Evolutionary conservation across 176 grass and related monocot species (phyloP).

Genomic region (Pontederia paniculata): DNA sequence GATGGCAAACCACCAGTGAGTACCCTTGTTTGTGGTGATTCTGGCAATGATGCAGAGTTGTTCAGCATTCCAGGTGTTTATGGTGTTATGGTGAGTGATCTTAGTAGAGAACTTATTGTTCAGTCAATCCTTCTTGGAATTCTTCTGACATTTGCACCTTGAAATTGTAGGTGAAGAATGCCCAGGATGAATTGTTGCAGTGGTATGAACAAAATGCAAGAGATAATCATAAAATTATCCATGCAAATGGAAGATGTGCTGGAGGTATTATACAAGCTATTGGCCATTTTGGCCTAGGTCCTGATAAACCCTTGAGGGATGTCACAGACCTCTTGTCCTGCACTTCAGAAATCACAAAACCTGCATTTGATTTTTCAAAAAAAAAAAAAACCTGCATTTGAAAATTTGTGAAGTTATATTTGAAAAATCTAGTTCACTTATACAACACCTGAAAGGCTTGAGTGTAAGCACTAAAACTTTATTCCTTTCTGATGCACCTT

Average conservation of each 20-base stretch:
- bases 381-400: conserved; percentile 44
- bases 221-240: conserved; percentile 42
- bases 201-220: conserved; percentile 72
- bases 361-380: conserved; percentile 36
- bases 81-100: conserved; percentile 70
- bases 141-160: not conserved
- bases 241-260: conserved; percentile 71
- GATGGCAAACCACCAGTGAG: conserved; percentile 46
- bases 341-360: conserved; percentile 36
- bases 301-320: conserved; percentile 58
- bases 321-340: conserved; percentile 30
- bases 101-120: not conserved
- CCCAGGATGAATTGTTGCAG: conserved; percentile 70
- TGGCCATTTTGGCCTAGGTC: conserved; percentile 55
- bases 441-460: conserved; percentile 43
- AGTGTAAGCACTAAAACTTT: conserved; percentile 44
- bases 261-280: conserved; percentile 75
- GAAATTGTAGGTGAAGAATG: conserved; percentile 63
- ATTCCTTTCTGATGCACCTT: conserved; percentile 5
- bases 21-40: conserved; percentile 87
- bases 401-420: too few species aligned
- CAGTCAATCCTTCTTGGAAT: not conserved
- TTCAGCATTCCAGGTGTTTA: conserved; percentile 62
- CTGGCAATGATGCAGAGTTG: conserved; percentile 82
- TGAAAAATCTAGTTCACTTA: conserved; percentile 42